phyloP scores from a whole-genome alignment of 2,329 filamentous ascomycete species.

The Xylariaceae sp. region DNA sequence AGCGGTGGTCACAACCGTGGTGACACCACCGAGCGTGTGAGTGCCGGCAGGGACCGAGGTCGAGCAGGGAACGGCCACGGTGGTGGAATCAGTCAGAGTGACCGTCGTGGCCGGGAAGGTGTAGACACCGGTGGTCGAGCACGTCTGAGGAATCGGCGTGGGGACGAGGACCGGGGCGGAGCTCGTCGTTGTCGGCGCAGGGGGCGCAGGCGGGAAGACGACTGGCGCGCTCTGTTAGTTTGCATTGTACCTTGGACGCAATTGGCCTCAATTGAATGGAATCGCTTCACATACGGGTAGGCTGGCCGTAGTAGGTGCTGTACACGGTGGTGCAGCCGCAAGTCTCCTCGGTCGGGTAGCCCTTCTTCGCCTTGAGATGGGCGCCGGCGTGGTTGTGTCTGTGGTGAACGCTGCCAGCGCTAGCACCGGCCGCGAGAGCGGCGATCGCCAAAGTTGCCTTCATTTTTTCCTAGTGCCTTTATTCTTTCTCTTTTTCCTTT shows the following conservation, averaged over 20 bases:
- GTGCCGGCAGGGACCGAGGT: conserved; percentile 58
- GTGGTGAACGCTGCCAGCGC: conserved; percentile 51
- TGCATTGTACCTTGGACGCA: background rate
- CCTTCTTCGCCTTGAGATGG: conserved; percentile 48
- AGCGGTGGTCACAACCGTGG: conserved; percentile 59
- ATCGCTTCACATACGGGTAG: conserved; percentile 50
- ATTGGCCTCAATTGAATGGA: background rate
- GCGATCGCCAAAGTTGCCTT: conserved; percentile 65
- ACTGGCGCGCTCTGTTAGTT: conserved; percentile 33
- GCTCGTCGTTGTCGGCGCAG: conserved; percentile 24
- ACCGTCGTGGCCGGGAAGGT: conserved; percentile 70
- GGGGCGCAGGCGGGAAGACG: conserved; percentile 33
- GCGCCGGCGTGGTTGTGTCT: conserved; percentile 56
- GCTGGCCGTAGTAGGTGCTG: conserved; percentile 62
- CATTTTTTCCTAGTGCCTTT: conserved; percentile 52
- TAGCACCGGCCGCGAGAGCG: conserved; percentile 56
- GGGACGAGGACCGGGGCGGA: conserved; percentile 44
- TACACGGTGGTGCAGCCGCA: conserved; percentile 73
- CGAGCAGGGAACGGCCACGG: conserved; percentile 58
- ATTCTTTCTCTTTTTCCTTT: conserved; percentile 25
- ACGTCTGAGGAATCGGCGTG: conserved; percentile 48
- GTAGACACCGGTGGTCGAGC: conserved; percentile 65
- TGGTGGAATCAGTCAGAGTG: conserved; percentile 60
- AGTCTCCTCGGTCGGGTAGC: conserved; percentile 31
- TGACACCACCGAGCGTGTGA: conserved; percentile 67